Base-by-base conservation (phyloP, 495 filamentous ascomycete species). In the Penicillium tannophilum region DNA sequence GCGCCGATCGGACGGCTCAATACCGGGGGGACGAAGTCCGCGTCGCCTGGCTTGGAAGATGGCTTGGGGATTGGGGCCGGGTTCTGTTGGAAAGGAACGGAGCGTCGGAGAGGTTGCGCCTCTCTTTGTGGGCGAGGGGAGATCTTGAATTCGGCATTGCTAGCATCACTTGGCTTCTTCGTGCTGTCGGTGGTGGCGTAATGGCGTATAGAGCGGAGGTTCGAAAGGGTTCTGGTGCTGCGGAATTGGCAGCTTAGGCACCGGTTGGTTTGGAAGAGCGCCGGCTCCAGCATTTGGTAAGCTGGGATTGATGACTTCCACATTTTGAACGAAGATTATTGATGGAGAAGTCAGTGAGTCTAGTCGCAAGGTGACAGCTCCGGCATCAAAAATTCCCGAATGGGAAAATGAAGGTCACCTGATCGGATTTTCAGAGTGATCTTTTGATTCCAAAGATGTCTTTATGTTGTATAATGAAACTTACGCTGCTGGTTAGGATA, bases 1-100 rank as follows among this genome's bases (percentile, higher is more conserved):
- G 94, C 82, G 57, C 94, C 94, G 59, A 98, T 90, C 28, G 94
- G 93, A 24, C 90, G 85, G 49, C 83, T 75, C 17, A 98, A 82
- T 20, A 84, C 82, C 53, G 84, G 86, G 20, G 89, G 90, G 16
- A 80, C 83, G 70, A 88, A 89, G 46, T 86, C 72, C 52, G 78
- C 66, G 63, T 86, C 84, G 63, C 84, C 82, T 17, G 73, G 68
- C 63, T 72, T 59, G 26, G 62, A 52, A 14, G 63, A 55, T 14
- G 63, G 61, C 14, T 64, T 61, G 4, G 63, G 43, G 16, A 3
- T 30, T 41, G 26, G 24, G 14, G 68, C 46, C n/a, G 60, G 62
- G 52, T 75, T 74, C 36, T 72, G 70, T 52, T 76, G 64, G 57
- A 76, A 76, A 48, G 73, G 62, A 39, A 68, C 52, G 23, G 46